Evolutionary conservation across 495 filamentous ascomycete species (phyloP).

Genomic region (Lophiostoma macrostomum): DNA sequence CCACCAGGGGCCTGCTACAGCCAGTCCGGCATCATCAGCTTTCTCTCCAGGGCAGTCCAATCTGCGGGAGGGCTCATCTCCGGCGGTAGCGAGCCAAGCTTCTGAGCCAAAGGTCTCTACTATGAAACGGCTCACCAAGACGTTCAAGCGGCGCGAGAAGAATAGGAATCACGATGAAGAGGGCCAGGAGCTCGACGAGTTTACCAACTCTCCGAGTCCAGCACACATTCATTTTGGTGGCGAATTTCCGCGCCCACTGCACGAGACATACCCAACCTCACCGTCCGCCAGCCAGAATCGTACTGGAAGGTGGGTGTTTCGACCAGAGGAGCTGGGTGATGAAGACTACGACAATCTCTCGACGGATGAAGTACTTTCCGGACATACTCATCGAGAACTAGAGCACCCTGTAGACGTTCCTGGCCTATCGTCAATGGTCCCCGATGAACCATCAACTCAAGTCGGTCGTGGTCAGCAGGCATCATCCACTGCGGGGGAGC

Average conservation of each 20-base stretch:
- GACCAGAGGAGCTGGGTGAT: too few species aligned
- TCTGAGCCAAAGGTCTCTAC: too few species aligned
- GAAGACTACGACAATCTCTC: too few species aligned
- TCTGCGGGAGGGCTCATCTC: conserved; percentile 5
- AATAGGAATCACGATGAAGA: too few species aligned
- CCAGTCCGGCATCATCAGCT: conserved; percentile 18
- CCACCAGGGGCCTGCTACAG: conserved; percentile 7
- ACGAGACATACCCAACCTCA: conserved; percentile 3
- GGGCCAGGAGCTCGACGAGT: conserved; percentile 8
- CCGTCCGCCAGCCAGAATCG: not conserved
- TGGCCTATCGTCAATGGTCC: conserved; percentile 13
- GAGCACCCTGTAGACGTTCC: not conserved
- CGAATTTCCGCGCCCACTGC: conserved; percentile 6
- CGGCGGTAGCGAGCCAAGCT: not conserved
- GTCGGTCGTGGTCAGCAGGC: conserved; percentile 1
- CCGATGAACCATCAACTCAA: conserved; percentile 8
- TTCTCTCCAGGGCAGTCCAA: too few species aligned
- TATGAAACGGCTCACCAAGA: too few species aligned
- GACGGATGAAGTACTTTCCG: not conserved
- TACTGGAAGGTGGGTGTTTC: too few species aligned
- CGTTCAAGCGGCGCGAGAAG: too few species aligned
- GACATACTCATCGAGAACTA: not conserved
- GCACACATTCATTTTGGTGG: not conserved
- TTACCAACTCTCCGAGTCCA: not conserved
- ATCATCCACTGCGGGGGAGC: conserved; percentile 13